A percentile compares a stretch with the other conserved stretches of the same genome.
Conservation (phyloP, 208 protist species). For the Hexamita inflata region DNA sequence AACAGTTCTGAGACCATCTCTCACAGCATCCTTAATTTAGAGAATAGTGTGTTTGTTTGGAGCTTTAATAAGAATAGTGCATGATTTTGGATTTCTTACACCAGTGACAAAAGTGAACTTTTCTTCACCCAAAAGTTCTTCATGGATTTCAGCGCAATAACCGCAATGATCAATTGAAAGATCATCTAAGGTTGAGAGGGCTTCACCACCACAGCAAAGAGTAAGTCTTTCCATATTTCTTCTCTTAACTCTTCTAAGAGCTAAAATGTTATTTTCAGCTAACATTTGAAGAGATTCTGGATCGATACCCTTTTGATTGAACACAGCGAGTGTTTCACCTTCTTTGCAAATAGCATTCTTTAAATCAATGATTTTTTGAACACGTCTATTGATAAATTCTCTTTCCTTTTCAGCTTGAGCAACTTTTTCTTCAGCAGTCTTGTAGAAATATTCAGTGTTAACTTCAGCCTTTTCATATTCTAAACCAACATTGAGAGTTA, state of each 20-base stretch:
- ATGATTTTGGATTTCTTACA: constrained; percentile 75
- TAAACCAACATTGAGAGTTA: constrained; percentile 95
- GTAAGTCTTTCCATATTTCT: constrained; percentile 95
- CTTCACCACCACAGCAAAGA: constrained; percentile 67
- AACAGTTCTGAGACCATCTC: constrained; percentile 93
- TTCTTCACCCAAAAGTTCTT: constrained; percentile 87
- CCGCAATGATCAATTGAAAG: constrained; percentile 73
- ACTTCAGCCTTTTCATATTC: constrained; percentile 98
- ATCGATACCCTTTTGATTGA: constrained; percentile 99
- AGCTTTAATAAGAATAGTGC: constrained; percentile 84
- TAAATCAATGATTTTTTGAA: constrained; percentile 89
- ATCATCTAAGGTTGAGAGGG: constrained; percentile 92
- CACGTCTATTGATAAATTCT: constrained; percentile 78
- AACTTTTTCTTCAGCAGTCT: constrained; percentile 78
- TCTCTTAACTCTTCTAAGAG: constrained; percentile 89
- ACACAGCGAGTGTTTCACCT: constrained; percentile 67
- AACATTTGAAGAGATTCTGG: constrained; percentile 95
- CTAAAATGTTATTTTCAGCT: constrained; percentile 90
- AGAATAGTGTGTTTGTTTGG: constrained; percentile 94
- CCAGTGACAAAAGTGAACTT: constrained; percentile 99
- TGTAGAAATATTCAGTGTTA: constrained; percentile 90
- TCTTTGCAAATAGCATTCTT: constrained; percentile 79
- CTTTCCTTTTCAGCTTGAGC: constrained; percentile 84
- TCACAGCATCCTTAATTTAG: constrained; percentile 94
- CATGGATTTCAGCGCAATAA: constrained; percentile 84